Percentiles rank a stretch among this genome's conserved stretches.
These are phyloP conservation scores for Geotrichum ghanense DNA, from an alignment of 805 yeast species.

Conservation along the genomic window DNA sequence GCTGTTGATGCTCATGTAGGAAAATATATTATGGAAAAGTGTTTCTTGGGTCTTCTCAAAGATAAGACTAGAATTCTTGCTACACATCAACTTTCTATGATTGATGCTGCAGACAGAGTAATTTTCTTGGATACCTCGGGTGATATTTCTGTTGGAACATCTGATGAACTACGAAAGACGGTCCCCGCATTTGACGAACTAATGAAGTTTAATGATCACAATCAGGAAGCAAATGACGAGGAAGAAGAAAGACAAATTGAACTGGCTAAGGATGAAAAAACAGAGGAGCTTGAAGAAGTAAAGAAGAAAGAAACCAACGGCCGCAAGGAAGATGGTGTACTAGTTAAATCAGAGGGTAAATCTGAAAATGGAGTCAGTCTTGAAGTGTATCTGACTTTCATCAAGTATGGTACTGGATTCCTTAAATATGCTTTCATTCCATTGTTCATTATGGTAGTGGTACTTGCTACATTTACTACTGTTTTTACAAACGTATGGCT, in stretches of 20 bases:
- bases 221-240: slow-evolving; percentile 10
- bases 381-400: slow-evolving; percentile 39
- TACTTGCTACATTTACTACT: slow-evolving; percentile 43
- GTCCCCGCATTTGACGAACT: slow-evolving; percentile 37
- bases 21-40: slow-evolving; percentile 57
- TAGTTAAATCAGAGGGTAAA: slow-evolving; percentile 24
- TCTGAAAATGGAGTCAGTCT: slow-evolving; percentile 21
- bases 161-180: slow-evolving; percentile 36
- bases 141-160: slow-evolving; percentile 46
- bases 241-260: slow-evolving; percentile 21
- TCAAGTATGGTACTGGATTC: slow-evolving; percentile 43
- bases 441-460: slow-evolving; percentile 31
- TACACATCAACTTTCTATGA: slow-evolving; percentile 70
- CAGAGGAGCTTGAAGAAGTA: slow-evolving; percentile 7
- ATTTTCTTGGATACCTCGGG: slow-evolving; percentile 56
- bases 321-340: slow-evolving; percentile 14
- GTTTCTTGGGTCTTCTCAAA: slow-evolving; percentile 48
- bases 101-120: slow-evolving; percentile 57
- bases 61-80: slow-evolving; percentile 63
- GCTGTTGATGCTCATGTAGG: slow-evolving; percentile 89
- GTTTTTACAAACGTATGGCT: slow-evolving; percentile 67
- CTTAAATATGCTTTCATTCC: slow-evolving; percentile 24
- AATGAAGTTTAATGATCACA: slow-evolving; percentile 18
- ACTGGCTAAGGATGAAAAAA: slow-evolving; percentile 7
- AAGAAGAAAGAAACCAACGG: slow-evolving; percentile 14